A percentile compares a stretch with the other conserved stretches of the same genome.
Evolutionary conservation across 2,329 filamentous ascomycete genomes (phyloP).

Genomic region (Pseudocercospora ulei): DNA sequence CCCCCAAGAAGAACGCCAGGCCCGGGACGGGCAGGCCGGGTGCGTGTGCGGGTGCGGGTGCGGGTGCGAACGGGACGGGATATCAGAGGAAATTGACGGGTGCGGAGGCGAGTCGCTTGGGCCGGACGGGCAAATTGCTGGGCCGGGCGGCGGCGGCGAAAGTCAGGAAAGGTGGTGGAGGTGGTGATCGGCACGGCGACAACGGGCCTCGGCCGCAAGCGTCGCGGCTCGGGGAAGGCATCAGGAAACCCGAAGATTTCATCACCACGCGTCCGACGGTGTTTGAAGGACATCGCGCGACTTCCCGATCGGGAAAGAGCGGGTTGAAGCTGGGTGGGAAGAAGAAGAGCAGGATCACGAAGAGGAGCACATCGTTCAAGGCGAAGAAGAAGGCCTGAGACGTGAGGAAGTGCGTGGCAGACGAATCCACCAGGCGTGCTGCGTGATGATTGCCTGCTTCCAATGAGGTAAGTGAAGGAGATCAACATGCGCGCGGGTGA

Average conservation of each 20-base stretch:
- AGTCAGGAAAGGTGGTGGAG: slow-evolving; percentile 11
- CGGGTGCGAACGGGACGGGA: slow-evolving; percentile 28
- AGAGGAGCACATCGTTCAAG: slow-evolving; percentile 43
- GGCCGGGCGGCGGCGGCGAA: slow-evolving; percentile 57
- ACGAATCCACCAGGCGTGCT: background rate
- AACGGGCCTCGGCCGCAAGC: background rate
- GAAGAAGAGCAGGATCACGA: slow-evolving; percentile 38
- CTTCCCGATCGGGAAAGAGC: slow-evolving; percentile 53
- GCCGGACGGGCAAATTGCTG: slow-evolving; percentile 64
- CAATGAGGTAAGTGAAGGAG: background rate
- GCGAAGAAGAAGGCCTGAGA: slow-evolving; percentile 32
- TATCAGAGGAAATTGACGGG: slow-evolving; percentile 63
- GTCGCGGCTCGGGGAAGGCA: slow-evolving; percentile 25
- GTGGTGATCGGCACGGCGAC: slow-evolving; percentile 1
- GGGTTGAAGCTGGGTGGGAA: slow-evolving; percentile 50
- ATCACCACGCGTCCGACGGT: slow-evolving; percentile 36
- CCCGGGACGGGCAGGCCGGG: slow-evolving; percentile 29
- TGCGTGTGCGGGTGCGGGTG: slow-evolving; percentile 19
- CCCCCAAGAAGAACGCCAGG: slow-evolving; percentile 46
- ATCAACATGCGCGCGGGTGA: background rate
- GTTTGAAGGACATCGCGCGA: slow-evolving; percentile 71
- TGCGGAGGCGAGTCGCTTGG: slow-evolving; percentile 59
- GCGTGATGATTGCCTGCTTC: too few species aligned
- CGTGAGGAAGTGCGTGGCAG: background rate
- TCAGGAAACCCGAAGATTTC: slow-evolving; percentile 57